Percentiles rank a stretch among this genome's conserved stretches.
These are phyloP conservation scores for Globisporangium cederbergense DNA, from an alignment of 352 stramenopile genomes.

Conservation along the genomic window DNA sequence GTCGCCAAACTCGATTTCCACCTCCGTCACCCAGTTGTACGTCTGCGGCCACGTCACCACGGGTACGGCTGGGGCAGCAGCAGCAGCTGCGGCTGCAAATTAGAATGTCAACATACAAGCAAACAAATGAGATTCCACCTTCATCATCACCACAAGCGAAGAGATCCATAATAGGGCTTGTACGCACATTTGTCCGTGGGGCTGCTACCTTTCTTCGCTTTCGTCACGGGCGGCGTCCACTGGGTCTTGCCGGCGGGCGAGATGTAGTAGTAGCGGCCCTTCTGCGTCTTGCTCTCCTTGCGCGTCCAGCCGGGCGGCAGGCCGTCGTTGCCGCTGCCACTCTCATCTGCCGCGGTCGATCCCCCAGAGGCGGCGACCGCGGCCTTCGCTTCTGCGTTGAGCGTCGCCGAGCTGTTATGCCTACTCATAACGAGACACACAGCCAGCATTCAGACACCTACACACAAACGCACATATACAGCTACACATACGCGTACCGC, in stretches of 20 bases:
- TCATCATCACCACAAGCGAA: no score
- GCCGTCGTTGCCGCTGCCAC: slow-evolving; percentile 21
- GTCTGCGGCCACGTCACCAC: slow-evolving; percentile 28
- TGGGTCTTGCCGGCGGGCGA: slow-evolving; percentile 78
- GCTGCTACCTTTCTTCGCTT: slow-evolving; percentile 12
- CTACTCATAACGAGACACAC: slow-evolving; percentile 1
- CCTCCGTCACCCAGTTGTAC: slow-evolving; percentile 81
- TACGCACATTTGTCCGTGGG: not conserved
- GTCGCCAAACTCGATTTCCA: slow-evolving; percentile 86
- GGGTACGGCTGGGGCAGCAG: not conserved
- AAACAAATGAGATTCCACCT: not conserved
- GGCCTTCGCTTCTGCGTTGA: not conserved
- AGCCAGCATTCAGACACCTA: not conserved
- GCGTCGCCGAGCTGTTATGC: slow-evolving; percentile 21
- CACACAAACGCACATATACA: not conserved
- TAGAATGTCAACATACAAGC: not conserved
- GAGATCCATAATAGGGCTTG: not conserved
- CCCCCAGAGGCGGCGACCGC: slow-evolving; percentile 1
- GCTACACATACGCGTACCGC: slow-evolving; percentile 4
- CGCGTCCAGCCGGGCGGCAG: slow-evolving; percentile 73
- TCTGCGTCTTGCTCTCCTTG: slow-evolving; percentile 86
- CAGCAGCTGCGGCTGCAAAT: not conserved
- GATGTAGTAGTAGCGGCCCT: slow-evolving; percentile 85
- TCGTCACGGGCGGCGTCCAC: slow-evolving; percentile 57
- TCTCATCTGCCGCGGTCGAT: slow-evolving; percentile 8